A percentile compares a stretch with the other conserved stretches of the same genome.
These are phyloP conservation scores for Botryosphaeria dothidea DNA, from an alignment of 2,329 filamentous ascomycete species.

Conservation along the genomic window DNA sequence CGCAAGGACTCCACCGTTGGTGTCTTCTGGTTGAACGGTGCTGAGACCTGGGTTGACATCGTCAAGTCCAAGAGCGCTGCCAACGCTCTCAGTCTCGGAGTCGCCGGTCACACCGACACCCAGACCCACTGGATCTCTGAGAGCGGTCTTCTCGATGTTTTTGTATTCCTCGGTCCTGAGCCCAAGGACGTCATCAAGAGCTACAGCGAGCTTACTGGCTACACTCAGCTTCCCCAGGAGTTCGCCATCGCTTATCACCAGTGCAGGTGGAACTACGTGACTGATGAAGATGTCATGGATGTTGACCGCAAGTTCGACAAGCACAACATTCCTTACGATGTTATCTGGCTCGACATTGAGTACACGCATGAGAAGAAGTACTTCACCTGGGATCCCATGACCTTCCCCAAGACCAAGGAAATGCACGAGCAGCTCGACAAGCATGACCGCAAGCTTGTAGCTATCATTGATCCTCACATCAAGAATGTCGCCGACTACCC, in stretches of 20 bases:
- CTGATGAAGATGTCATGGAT: conserved; percentile 94
- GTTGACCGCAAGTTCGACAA: conserved; percentile 97
- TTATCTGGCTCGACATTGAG: conserved; percentile 98
- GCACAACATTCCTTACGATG: conserved; percentile 92
- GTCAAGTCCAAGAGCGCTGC: conserved; percentile 72
- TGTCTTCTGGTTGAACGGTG: conserved; percentile 95
- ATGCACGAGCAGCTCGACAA: conserved; percentile 89
- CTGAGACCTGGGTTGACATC: conserved; percentile 97
- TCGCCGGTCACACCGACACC: conserved; percentile 69
- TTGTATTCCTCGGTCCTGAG: conserved; percentile 89
- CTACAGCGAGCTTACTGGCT: conserved; percentile 89
- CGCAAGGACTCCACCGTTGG: conserved; percentile 90
- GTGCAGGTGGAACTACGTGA: conserved; percentile 98
- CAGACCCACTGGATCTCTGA: conserved; percentile 98
- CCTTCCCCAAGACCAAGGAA: conserved; percentile 78
- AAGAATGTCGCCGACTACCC: conserved; percentile 83
- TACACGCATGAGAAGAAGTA: conserved; percentile 98
- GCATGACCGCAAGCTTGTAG: conserved; percentile 84
- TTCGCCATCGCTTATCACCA: conserved; percentile 95
- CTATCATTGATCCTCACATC: conserved; percentile 96
- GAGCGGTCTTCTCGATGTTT: conserved; percentile 83
- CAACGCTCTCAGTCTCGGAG: conserved; percentile 77
- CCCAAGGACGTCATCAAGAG: conserved; percentile 78
- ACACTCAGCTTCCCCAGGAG: conserved; percentile 85
- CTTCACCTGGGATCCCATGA: conserved; percentile 93